Conservation (phyloP, 805 yeast genomes). For the Starmerella scarabaei region DNA sequence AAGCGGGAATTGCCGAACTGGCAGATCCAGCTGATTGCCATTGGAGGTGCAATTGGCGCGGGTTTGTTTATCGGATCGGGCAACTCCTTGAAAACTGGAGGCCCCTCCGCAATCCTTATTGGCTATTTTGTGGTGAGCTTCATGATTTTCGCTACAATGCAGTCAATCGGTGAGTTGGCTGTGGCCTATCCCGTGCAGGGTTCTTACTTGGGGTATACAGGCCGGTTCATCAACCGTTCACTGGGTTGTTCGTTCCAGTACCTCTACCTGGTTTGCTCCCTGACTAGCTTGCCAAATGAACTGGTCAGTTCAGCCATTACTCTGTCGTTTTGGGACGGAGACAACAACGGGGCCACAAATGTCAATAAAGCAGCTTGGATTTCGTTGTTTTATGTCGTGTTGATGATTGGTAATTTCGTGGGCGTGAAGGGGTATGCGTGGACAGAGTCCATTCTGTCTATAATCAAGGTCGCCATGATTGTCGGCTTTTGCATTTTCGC, state of each 20-base stretch:
- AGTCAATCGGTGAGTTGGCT: conserved; percentile 57
- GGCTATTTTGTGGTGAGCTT: conserved; percentile 49
- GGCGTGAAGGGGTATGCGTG: conserved; percentile 54
- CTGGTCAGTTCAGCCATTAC: conserved; percentile 46
- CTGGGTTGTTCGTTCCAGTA: conserved; percentile 58
- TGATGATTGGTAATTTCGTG: conserved; percentile 37
- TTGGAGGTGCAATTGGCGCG: conserved; percentile 78
- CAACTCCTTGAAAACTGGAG: conserved; percentile 35
- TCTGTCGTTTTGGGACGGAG: conserved; percentile 44
- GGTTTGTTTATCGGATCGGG: conserved; percentile 49
- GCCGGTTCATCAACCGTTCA: conserved; percentile 51
- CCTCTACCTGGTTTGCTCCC: conserved; percentile 35
- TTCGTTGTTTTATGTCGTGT: conserved; percentile 38
- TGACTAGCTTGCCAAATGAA: conserved; percentile 47
- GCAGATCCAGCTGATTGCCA: conserved; percentile 46
- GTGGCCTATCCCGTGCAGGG: conserved; percentile 44
- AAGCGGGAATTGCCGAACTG: conserved; percentile 27
- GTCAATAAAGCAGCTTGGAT: conserved; percentile 48
- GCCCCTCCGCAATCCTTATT: conserved; percentile 44
- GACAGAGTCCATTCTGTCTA: conserved; percentile 48
- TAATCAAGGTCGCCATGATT: conserved; percentile 46
- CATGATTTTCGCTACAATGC: conserved; percentile 51
- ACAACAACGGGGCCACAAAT: conserved; percentile 21
- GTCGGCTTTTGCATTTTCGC: conserved; percentile 53
- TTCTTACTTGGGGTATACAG: conserved; percentile 30